Evolutionary conservation across 148 eudicot genomes (phyloP), one percentile per base, ranked within the genome.

Genomic region (Hydrangea macrophylla): DNA sequence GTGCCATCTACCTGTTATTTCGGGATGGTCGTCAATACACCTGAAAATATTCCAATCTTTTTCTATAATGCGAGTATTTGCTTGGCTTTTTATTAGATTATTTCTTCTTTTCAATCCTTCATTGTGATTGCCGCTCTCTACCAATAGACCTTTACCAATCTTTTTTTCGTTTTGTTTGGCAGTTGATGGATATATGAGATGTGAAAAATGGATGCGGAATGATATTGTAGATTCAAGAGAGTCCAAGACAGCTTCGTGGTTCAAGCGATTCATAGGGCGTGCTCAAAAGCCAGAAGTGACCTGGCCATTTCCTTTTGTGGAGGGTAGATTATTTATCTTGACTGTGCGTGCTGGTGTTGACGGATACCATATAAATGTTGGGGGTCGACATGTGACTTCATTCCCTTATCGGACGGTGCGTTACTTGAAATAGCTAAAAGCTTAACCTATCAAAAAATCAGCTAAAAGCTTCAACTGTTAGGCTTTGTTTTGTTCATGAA

Each of bases 291-390:
- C 96, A 51, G 92, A 86, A 65, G 82, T 93, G 60, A 84, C 87
- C 17, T 93, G 98, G 98, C 98, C 98, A 70, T 93, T 82, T 79
- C 92, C 98, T 61, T 90, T 93, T 58, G 83, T 72, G 44, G 98
- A 93, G 80, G 92, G 90, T 42, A 87, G 86, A 68, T 69, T 93
- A 89, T 93, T 93, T 76, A 81, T 93, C 58, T 72, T 90, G 70
- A 93, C 92, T 48, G 67, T 90, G 22, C 96, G 96, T 73, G 96
- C 98, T 79, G 98, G 98, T 58, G 76, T 90, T 75, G 98, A 93
- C 74, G 98, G 97, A 56, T 93, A 65, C 71, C 98, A 93, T 78
- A 67, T 93, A 53, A 86, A 64, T 77, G 87, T 83, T 44, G 98
- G 96, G 60, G 98, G 98, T 39, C 97, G 91, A 31, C 98, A 94